These are phyloP conservation scores for Termitomyces sp. DNA, from an alignment of 768 basidiomycete species.

Conservation along the genomic window DNA sequence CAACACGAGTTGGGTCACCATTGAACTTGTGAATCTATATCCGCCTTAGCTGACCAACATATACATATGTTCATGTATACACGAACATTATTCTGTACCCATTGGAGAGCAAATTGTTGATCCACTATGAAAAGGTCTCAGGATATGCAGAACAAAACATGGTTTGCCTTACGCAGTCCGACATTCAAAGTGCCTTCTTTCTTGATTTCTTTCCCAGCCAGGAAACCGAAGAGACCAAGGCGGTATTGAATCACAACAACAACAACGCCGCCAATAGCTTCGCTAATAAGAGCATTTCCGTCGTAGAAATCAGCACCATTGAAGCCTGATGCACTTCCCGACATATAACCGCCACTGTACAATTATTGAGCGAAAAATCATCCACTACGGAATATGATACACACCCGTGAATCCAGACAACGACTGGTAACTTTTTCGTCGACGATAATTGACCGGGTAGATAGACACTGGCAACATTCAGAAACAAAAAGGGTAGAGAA, in stretches of 20 bases:
- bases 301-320: constrained; percentile 18
- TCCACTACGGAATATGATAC: constrained; percentile 2
- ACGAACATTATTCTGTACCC: constrained; percentile 37
- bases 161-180: constrained; percentile 32
- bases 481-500: background rate
- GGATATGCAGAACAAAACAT: background rate
- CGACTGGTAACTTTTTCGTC: constrained; percentile 26
- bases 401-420: constrained; percentile 40
- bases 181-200: constrained; percentile 38
- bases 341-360: constrained; percentile 26
- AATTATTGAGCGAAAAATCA: background rate
- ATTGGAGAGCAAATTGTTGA: constrained; percentile 35
- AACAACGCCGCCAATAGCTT: constrained; percentile 27
- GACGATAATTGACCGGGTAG: constrained; percentile 24
- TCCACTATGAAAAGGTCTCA: constrained; percentile 28
- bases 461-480: constrained; percentile 22
- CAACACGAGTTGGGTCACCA: constrained; percentile 46
- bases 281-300: constrained; percentile 26
- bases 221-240: constrained; percentile 40
- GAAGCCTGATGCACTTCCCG: constrained; percentile 21
- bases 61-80: background rate
- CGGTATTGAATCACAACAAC: constrained; percentile 38
- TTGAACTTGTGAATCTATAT: constrained; percentile 45
- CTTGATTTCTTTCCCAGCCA: constrained; percentile 37
- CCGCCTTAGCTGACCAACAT: background rate